Evolutionary conservation across 2,329 filamentous ascomycete genomes (phyloP), one percentile per base, ranked within the genome.

Genomic region (Berkeleyomyces basicola): DNA sequence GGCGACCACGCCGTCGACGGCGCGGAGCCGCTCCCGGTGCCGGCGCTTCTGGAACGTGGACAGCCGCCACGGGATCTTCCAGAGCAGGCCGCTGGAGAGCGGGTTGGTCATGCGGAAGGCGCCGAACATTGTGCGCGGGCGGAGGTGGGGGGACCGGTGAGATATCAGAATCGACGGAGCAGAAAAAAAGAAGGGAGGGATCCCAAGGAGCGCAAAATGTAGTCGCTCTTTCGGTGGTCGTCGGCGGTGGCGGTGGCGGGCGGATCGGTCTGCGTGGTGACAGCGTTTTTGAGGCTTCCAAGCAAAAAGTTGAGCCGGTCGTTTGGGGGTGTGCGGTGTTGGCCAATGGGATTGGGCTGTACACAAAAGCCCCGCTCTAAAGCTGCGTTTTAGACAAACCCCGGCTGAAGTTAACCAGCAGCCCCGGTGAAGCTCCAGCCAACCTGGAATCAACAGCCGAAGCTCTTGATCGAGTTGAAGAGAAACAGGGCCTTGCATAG

Each of bases 31-130:
- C 73, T 85, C 80, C 67, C 91, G 84, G 70, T 96, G 91, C 62
- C 91, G 86, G 67, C 84, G 82, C 76, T 97, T 97, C 75, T 96
- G 91, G 72, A 89, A 90, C 68, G 83, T 80, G 64, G 93, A 99
- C 71, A 99, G 83, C 66, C 93, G 86, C 91, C 91, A 99, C 68
- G 93, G 93, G 70, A 87, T 90, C 83, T 99, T 99, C 93, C 90
- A 96, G 68, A 96, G 79, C 62, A 96, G 84, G 74, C 90, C 90
- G 66, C 88, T 82, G 63, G 83, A 85, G 33, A 95, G 78, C 64
- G 87, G 78, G 67, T 84, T 87, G 53, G 89, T 90, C 68, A 87
- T 79, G 76, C 86, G 87, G 77, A 95, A 90, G 68, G 86, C 79
- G 70, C 87, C 87, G 74, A 90, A 92, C 90, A 96, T 95, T 67